These are phyloP conservation scores for Eucommia ulmoides DNA, from an alignment of 257 asterid genomes.

Conservation along the genomic window DNA sequence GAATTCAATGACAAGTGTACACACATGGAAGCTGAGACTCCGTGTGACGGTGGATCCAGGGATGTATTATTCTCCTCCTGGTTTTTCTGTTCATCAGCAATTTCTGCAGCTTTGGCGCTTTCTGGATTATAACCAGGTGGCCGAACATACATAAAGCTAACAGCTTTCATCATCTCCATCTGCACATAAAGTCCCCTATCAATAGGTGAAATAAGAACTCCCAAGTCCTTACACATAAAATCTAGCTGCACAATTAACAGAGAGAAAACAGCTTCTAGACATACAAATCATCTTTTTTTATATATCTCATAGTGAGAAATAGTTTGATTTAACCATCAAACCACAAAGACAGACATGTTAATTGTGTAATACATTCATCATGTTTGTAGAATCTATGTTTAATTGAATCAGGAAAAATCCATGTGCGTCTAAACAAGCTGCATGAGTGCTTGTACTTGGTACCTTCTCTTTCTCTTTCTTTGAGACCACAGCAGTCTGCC, in stretches of 20 bases:
- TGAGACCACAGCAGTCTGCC: slow-evolving; percentile 85
- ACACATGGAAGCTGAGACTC: slow-evolving; percentile 49
- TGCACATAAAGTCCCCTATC: slow-evolving; percentile 9
- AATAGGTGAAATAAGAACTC: too few relatives aligned
- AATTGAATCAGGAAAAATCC: too few relatives aligned
- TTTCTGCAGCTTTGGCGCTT: slow-evolving; percentile 96
- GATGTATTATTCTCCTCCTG: slow-evolving; percentile 26
- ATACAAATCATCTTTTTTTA: too few relatives aligned
- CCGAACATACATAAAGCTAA: slow-evolving; percentile 92
- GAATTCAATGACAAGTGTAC: neutral
- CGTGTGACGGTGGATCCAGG: slow-evolving; percentile 27
- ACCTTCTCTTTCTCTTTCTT: slow-evolving; percentile 96
- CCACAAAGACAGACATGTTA: too few relatives aligned
- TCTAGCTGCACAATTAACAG: too few relatives aligned
- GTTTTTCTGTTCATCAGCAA: slow-evolving; percentile 47
- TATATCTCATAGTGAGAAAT: too few relatives aligned
- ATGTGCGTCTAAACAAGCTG: too few relatives aligned
- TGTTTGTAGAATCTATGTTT: too few relatives aligned
- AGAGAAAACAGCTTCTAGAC: too few relatives aligned
- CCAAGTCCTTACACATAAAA: too few relatives aligned
- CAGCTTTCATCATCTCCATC: slow-evolving; percentile 98
- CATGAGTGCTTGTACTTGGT: neutral
- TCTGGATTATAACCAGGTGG: slow-evolving; percentile 98
- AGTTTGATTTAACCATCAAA: too few relatives aligned
- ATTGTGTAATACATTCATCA: too few relatives aligned